Percentiles rank a stretch among this genome's conserved stretches.
Evolutionary conservation across 1,284 basidiomycete species (phyloP).

Genomic region (Sphaerobolus stellatus): DNA sequence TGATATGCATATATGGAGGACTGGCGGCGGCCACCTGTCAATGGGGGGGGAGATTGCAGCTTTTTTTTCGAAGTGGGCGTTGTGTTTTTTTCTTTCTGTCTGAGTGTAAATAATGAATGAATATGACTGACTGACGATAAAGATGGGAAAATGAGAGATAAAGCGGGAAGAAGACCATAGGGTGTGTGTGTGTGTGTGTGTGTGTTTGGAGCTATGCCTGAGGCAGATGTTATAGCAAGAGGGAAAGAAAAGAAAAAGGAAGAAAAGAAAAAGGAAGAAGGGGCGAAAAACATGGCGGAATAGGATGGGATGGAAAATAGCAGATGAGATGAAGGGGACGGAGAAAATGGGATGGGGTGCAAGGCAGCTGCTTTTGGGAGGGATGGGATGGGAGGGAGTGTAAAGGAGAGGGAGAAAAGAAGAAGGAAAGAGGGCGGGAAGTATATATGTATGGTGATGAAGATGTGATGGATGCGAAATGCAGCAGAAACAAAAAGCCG

Average conservation of each 20-base stretch:
- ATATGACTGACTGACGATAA: no score
- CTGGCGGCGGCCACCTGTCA: no score
- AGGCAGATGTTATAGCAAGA: slow-evolving; percentile 4
- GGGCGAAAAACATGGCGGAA: slow-evolving; percentile 12
- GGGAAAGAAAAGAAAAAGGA: slow-evolving; percentile 16
- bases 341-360: slow-evolving; percentile 1
- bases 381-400: not conserved
- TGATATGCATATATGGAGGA: not conserved
- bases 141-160: not conserved
- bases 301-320: not conserved
- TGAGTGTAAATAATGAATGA: not conserved
- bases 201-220: not conserved
- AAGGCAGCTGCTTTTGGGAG: not conserved
- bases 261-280: not conserved
- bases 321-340: slow-evolving; percentile 15
- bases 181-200: not conserved
- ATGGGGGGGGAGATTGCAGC: no score
- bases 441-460: slow-evolving; percentile 6
- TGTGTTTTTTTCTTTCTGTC: not conserved
- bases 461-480: not conserved
- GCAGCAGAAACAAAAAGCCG: not conserved
- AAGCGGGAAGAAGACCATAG: not conserved
- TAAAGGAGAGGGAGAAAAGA: slow-evolving; percentile 12
- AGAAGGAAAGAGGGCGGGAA: slow-evolving; percentile 16
- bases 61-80: no score